Percentiles rank a stretch among this genome's conserved stretches.
phyloP scores from a whole-genome alignment of 768 basidiomycete genomes.

The Trametes gibbosa region DNA sequence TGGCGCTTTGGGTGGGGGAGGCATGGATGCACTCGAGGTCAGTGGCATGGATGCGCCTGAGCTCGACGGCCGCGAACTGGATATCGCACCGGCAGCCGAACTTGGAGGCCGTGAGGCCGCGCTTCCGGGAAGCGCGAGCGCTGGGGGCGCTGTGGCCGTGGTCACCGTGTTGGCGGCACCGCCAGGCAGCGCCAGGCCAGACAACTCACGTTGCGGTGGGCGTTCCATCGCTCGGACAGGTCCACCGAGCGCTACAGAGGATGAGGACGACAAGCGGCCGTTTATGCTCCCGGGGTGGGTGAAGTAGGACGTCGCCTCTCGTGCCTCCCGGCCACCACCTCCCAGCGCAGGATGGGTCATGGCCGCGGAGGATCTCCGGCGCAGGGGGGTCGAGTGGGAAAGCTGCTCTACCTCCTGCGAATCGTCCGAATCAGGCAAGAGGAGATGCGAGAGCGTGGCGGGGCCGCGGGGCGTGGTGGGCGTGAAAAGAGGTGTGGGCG shows the following conservation, averaged over 20 bases:
- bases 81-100: conserved; percentile 9
- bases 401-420: conserved; percentile 28
- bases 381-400: conserved; percentile 27
- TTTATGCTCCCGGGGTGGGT: conserved; percentile 19
- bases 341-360: not conserved
- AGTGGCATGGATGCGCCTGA: not conserved
- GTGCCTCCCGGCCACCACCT: not conserved
- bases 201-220: conserved; percentile 5
- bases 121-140: conserved; percentile 14
- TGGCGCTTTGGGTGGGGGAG: conserved; percentile 19
- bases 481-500: conserved; percentile 34
- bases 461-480: conserved; percentile 30
- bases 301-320: conserved; percentile 25
- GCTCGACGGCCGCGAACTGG: conserved; percentile 4
- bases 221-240: conserved; percentile 5
- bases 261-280: conserved; percentile 13
- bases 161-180: not conserved
- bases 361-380: conserved; percentile 25
- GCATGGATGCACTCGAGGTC: conserved; percentile 1
- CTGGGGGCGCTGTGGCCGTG: not conserved
- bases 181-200: conserved; percentile 19
- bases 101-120: conserved; percentile 14
- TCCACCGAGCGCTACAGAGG: not conserved
- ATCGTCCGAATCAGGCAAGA: conserved; percentile 28
- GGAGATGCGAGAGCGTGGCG: conserved; percentile 38